Percentiles rank a stretch among this genome's conserved stretches.
Evolutionary conservation across 768 basidiomycete genomes (phyloP).

Genomic region (Lactifluus volemus): DNA sequence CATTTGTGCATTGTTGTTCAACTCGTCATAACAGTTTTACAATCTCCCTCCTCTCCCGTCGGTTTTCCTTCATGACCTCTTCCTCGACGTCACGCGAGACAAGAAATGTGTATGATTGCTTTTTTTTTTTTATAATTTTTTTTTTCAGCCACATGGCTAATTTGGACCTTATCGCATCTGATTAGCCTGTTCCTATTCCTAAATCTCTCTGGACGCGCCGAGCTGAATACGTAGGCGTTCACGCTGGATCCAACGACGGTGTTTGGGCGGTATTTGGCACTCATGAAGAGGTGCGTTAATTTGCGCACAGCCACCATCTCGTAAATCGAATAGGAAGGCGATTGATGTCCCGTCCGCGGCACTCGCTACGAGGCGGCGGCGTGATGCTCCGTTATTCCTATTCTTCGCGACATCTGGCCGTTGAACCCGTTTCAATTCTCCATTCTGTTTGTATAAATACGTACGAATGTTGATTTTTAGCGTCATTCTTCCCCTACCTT

Average conservation of each 20-base stretch:
- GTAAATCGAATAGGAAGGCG: not conserved
- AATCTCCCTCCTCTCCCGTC: conserved; percentile 33
- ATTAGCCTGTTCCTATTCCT: conserved; percentile 23
- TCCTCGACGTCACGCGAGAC: conserved; percentile 27
- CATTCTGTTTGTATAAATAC: conserved; percentile 8
- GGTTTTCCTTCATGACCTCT: conserved; percentile 31
- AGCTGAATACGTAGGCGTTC: conserved; percentile 9
- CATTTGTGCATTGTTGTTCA: not conserved
- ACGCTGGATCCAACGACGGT: conserved; percentile 25
- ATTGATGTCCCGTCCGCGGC: conserved; percentile 1
- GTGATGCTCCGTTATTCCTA: not conserved
- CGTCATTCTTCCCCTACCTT: conserved; percentile 14
- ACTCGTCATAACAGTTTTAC: conserved; percentile 28
- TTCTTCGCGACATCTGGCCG: not conserved
- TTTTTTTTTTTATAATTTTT: not conserved
- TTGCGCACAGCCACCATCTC: conserved; percentile 16
- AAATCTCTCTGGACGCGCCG: conserved; percentile 42
- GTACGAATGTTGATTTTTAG: conserved; percentile 1
- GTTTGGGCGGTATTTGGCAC: conserved; percentile 51
- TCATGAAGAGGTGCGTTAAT: conserved; percentile 49
- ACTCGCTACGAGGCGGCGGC: not conserved
- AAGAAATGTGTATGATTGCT: not conserved
- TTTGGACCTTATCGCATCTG: not conserved
- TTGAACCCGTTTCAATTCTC: conserved; percentile 2
- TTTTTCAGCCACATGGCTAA: not conserved